Evolutionary conservation across 2,329 filamentous ascomycete genomes (phyloP), one percentile per base, ranked within the genome.

Genomic region (Fusarium tuaranense): DNA sequence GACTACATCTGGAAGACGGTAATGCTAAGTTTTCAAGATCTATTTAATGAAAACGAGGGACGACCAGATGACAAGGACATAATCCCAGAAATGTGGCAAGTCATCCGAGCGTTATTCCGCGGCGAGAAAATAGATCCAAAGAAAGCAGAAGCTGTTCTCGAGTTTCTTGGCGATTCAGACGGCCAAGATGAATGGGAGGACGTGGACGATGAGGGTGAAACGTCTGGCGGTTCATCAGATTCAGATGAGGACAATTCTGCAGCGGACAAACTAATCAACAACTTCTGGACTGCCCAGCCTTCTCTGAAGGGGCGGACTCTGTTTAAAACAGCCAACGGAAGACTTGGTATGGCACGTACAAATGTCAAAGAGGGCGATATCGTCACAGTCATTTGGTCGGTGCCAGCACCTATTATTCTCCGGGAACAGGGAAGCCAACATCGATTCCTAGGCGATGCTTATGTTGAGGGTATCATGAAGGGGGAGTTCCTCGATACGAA

Each of bases 391-490:
- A 39, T 76, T 20, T 71, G 68, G 72, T 69, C 65, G 12, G 60
- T 71, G 3, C 39, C 30, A 27, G 36, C 69, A 14, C 74, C 74
- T 2, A 68, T 76, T 25, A 22, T 75, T 22, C 38, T 76, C 32
- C 58, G 65, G 22, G 27, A 57, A 14, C 36, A 55, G 7, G 58
- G 60, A 16, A 16, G 13, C 12, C 48, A 44, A 10, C 70, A 72
- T 55, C 25, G 30, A 3, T 76, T 73, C 38, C 32, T 70, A 12
- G 75, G 72, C 18, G 75, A 76, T 41, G 65, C 73, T 7, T 72
- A 77, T 58, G 68, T 76, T 6, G 71, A 75, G 34, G 70, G 74
- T 5, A 74, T 76, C 25, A 77, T 77, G 75, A 32, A 63, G 36
- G 75, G 73, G 8, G 71, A 76, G 58, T 76, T 76, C 30, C 60